A percentile compares a stretch with the other conserved stretches of the same genome.
Evolutionary conservation across 208 protist genomes (phyloP).

Genomic region (Blastocrithidia nonstop): DNA sequence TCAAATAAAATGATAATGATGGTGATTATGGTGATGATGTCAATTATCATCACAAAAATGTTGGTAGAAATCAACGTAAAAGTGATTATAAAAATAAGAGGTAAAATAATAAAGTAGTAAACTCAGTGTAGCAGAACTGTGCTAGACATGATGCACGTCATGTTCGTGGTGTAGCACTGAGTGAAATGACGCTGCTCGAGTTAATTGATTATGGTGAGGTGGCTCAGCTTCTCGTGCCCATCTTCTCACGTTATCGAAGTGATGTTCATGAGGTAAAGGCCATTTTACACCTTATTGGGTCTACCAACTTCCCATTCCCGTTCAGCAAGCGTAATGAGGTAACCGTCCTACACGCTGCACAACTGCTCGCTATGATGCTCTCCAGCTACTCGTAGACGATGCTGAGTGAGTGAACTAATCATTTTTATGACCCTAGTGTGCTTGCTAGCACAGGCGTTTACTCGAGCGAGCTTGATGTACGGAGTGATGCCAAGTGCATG

Average conservation of each 20-base stretch:
- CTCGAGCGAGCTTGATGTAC: conserved; percentile 46
- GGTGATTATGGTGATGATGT: conserved; percentile 1
- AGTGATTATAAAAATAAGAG: neutral
- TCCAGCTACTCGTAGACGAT: conserved; percentile 73
- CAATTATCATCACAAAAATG: neutral
- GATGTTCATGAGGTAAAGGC: conserved; percentile 16
- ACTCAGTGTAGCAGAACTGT: no score
- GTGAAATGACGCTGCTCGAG: conserved; percentile 39
- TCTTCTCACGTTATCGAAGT: conserved; percentile 40
- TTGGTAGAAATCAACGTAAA: neutral
- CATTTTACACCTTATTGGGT: conserved; percentile 72
- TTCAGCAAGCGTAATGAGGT: conserved; percentile 76
- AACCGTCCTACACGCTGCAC: conserved; percentile 41
- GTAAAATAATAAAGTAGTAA: no score
- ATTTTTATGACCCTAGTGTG: conserved; percentile 56
- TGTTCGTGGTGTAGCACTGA: conserved; percentile 7
- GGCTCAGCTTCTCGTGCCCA: conserved; percentile 66
- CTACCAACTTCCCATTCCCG: conserved; percentile 48
- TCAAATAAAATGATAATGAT: no score
- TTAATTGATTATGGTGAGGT: conserved; percentile 53
- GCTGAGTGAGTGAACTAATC: conserved; percentile 75
- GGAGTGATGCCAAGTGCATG: conserved; percentile 48
- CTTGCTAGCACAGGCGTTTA: conserved; percentile 44
- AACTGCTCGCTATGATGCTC: conserved; percentile 54
- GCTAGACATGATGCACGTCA: no score